A percentile compares a stretch with the other conserved stretches of the same genome.
These are phyloP conservation scores for Nepenthes alata DNA, from an alignment of 179 eudicot species.

Conservation along the genomic window DNA sequence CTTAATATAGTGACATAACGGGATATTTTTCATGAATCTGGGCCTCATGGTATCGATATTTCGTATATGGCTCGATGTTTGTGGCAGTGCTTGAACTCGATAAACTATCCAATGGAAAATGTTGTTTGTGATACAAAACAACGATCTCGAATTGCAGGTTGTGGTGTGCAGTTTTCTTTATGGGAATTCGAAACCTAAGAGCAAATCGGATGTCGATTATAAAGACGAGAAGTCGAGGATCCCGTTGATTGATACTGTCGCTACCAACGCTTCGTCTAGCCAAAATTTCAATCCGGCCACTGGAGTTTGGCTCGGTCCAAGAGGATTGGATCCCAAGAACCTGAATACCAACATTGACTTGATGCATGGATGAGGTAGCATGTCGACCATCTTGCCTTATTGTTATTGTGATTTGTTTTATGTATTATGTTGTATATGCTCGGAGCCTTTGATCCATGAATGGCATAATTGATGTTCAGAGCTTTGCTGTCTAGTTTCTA, in stretches of 20 bases:
- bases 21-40: too few relatives aligned
- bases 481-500: too few relatives aligned
- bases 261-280: slow-evolving; percentile 24
- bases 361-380: slow-evolving; percentile 46
- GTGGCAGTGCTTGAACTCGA: too few relatives aligned
- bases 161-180: slow-evolving; percentile 46
- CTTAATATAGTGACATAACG: too few relatives aligned
- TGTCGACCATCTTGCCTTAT: not conserved
- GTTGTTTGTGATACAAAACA: too few relatives aligned
- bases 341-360: slow-evolving; percentile 68
- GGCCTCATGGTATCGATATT: too few relatives aligned
- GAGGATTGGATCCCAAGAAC: slow-evolving; percentile 30
- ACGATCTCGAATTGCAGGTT: slow-evolving; percentile 16
- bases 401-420: too few relatives aligned
- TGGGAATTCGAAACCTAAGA: slow-evolving; percentile 23
- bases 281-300: slow-evolving; percentile 13
- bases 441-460: too few relatives aligned
- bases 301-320: slow-evolving; percentile 32
- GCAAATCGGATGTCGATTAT: not conserved
- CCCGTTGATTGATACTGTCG: slow-evolving; percentile 24
- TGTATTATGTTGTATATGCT: too few relatives aligned
- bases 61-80: too few relatives aligned
- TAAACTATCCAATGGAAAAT: too few relatives aligned
- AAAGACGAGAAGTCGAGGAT: not conserved
- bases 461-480: too few relatives aligned